phyloP scores from a whole-genome alignment of 2,329 filamentous ascomycete genomes.

The Kalaharituber pfeilii region DNA sequence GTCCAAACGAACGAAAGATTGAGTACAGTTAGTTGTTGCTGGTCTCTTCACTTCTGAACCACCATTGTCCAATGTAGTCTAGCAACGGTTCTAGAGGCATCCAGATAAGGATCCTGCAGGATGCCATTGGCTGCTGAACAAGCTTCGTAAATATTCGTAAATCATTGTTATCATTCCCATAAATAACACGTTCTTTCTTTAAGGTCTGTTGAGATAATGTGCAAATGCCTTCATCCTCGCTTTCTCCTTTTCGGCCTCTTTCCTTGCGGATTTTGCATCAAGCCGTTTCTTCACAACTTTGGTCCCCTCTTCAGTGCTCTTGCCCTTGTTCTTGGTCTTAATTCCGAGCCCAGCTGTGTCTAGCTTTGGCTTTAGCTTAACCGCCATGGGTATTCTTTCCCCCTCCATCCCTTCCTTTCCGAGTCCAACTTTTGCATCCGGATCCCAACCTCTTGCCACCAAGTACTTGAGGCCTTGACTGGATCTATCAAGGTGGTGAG shows the following conservation, averaged over 20 bases:
- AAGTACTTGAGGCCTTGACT: slow-evolving; percentile 53
- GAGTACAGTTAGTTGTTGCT: too few species aligned
- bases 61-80: too few species aligned
- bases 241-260: slow-evolving; percentile 43
- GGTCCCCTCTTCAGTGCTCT: slow-evolving; percentile 23
- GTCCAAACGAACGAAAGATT: too few species aligned
- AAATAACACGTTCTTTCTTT: too few species aligned
- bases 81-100: too few species aligned
- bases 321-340: slow-evolving; percentile 31
- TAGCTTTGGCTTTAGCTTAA: slow-evolving; percentile 55
- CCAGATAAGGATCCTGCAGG: too few species aligned
- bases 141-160: too few species aligned
- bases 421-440: slow-evolving; percentile 52
- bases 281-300: slow-evolving; percentile 36
- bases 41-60: too few species aligned
- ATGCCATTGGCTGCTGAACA: too few species aligned
- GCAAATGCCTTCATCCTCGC: slow-evolving; percentile 44
- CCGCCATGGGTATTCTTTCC: slow-evolving; percentile 56
- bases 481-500: slow-evolving; percentile 51
- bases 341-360: slow-evolving; percentile 59
- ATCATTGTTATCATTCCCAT: too few species aligned
- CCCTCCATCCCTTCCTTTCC: slow-evolving; percentile 39
- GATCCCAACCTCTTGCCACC: slow-evolving; percentile 53
- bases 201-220: not conserved
- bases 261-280: slow-evolving; percentile 53